Conservation (phyloP, 2,329 filamentous ascomycete species). For the Fusarium beomiforme region DNA sequence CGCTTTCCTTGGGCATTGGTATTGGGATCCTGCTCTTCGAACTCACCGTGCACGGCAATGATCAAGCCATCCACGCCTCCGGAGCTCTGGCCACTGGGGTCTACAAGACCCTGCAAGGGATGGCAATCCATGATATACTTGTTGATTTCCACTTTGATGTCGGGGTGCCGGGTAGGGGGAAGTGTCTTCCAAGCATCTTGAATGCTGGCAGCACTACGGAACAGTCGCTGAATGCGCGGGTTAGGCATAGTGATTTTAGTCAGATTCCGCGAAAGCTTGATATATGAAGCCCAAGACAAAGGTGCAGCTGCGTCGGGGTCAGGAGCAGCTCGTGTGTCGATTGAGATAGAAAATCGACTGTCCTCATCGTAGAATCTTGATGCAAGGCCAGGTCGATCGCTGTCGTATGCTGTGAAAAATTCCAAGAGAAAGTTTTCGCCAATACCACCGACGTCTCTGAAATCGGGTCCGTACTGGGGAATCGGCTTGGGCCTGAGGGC, state of each 20-base stretch:
- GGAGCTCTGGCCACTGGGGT: constrained; percentile 70
- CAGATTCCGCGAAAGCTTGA: constrained; percentile 82
- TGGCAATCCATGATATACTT: constrained; percentile 89
- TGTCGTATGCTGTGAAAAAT: constrained; percentile 80
- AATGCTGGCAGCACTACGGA: constrained; percentile 72
- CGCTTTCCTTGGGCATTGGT: constrained; percentile 70
- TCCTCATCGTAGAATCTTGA: constrained; percentile 78
- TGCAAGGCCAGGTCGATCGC: constrained; percentile 70
- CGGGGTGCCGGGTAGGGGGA: constrained; percentile 78
- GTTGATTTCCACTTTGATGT: constrained; percentile 70
- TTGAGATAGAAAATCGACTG: constrained; percentile 79
- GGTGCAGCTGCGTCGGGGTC: constrained; percentile 54
- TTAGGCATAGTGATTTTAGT: constrained; percentile 70
- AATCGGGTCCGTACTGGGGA: constrained; percentile 72
- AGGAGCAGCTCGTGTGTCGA: constrained; percentile 70
- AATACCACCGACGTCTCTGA: constrained; percentile 78
- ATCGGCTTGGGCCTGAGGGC: constrained; percentile 65
- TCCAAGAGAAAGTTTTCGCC: constrained; percentile 79
- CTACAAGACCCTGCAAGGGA: constrained; percentile 74
- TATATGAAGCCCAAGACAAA: constrained; percentile 77
- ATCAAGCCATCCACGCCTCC: constrained; percentile 80
- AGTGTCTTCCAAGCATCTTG: constrained; percentile 74
- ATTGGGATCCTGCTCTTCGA: constrained; percentile 74
- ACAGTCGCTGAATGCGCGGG: constrained; percentile 72
- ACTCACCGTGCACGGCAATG: constrained; percentile 84